Evolutionary conservation across 2,329 filamentous ascomycete species (phyloP), one percentile per base, ranked within the genome.

Genomic region (Coniella vitis): DNA sequence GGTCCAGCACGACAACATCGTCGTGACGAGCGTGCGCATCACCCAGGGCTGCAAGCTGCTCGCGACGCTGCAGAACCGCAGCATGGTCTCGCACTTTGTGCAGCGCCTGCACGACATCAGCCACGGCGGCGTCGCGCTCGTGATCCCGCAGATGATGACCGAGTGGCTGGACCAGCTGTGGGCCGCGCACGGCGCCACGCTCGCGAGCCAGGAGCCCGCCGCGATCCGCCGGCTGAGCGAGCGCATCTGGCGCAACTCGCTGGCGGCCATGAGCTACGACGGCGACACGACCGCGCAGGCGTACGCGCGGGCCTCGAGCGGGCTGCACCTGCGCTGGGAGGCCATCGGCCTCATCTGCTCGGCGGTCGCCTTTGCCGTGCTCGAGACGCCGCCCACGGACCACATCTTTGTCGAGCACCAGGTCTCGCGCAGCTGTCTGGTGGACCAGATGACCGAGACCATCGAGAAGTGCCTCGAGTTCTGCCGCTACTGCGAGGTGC

Each of bases 171-270:
- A 51, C 34, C 57, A 58, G 14, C 53, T 67, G 3, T 59, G 58
- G 55, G 43, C 57, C 10, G 51, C 60, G 22, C 58, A 65, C 17
- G 56, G 55, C 2, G 55, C 60, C 19, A 58, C 57, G 13, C 56
- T 67, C 10, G 56, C 57, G 36, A 57, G 57, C 19, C 59, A 64
- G 41, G 59, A 63, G 16, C 62, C 63, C 2, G 61, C 61, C 31
- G 63, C 59, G 52, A 56, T 65, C n/a, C 59, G 57, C 4, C 58
- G 54, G 10, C 55, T 67, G 31, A 62, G 59, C 22, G 62, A 65
- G 45, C 48, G 60, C 40, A 45, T 65, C 25, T 66, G 64, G 64
- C 60, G 58, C 7, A 66, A 67, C 32, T 65, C 64, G 0, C 52
- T 63, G 46, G 61, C 55, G 2, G 56, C 60, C 5, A 25, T 65